Base-by-base conservation (phyloP, 176 grass and related monocot species). In the Pontederia paniculata region DNA sequence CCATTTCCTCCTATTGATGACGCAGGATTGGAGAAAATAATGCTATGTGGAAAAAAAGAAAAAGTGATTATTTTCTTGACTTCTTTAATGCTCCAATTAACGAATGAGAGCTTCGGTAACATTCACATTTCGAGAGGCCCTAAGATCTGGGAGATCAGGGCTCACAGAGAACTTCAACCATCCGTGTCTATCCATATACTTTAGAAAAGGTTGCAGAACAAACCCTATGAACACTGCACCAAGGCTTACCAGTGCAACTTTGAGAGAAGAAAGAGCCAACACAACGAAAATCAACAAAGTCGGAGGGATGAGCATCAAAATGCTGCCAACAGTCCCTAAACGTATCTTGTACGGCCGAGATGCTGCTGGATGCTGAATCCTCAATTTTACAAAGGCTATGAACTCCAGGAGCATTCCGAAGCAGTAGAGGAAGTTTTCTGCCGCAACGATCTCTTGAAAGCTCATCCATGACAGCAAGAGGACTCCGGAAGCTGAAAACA, bases 361-460 rank as follows among this genome's bases (percentile, higher is more conserved):
- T 14, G 76, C 61, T 3, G 61, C 78, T 0, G 79, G 79, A 18
- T 87, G 68, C 44, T 68, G 80, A 13, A 83, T 16, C 73, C 90
- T 75, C 8, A 81, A 71, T 62, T 70, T 85, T 63, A 96, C 66
- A 70, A 96, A 96, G 44, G 91, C 91, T 3, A 96, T 72, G 74
- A 96, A 96, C 50, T 96, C 91, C 54, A 96, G 20, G 23, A 96
- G 78, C 91, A 96, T 96, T n/a, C 91, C 91, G 0, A 87, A 86
- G 69, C 85, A 96, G 68, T 96, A 89, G 8, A 96, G 79, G 50
- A 89, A 89, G 70, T 89, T 89, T 52, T 89, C 91, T 0, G 82
- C 82, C 0, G 85, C 85, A 10, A 89, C 67, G 48, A 96, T 96
- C 67, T 96, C 91, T 65, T 89, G 85, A 73, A 96, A 96, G 63